Evolutionary conservation across 1,284 basidiomycete genomes (phyloP), one percentile per base, ranked within the genome.

Genomic region (Pseudozyma thailandica): DNA sequence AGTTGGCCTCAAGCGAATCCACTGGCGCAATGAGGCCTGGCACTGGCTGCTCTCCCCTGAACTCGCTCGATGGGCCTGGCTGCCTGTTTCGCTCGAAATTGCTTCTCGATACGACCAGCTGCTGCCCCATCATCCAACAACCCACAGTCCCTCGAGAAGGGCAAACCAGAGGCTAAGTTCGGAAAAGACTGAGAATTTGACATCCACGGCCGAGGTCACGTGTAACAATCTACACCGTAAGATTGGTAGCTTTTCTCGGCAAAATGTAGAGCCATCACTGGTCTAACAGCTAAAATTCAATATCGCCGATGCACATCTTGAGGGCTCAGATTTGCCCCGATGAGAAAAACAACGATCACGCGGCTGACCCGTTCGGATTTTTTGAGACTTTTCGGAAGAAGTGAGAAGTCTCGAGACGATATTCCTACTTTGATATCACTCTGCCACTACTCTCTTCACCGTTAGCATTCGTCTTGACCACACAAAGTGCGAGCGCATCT

Each of bases 201-300:
- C n/a, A 9, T 16, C 35, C 3, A 55, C 59, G 59, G 59, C 59
- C 59, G 59, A 62, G 47, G 59, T 63, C 60, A 63, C 60, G 60
- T 54, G 52, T 23, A 21, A 2, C 9, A 23, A 21, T 41, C 12
- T 33, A 4, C 7, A 3, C 31, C 4, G 3, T 4, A 13, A 4
- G 12, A 2, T 4, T 33, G 31, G 12, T 3, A 31, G 15, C 3
- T 33, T 33, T 33, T 33, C 31, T 16, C n/a, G 31, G 12, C 31
- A 13, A 4, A 4, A 4, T 33, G 4, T 33, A n/a, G n/a, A 31
- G 30, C 7, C 7, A 31, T 31, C 30, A 31, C 37, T 3, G 16
- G 37, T 38, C 37, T 38, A 20, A 38, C 37, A 38, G 9, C 4
- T n/a, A 7, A 18, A 2, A 38, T 3, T 20, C 1, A 20, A 12